Percentiles rank a stretch among this genome's conserved stretches.
Evolutionary conservation across 129 eudicot genomes (phyloP).

Genomic region (Flaveria bidentis): DNA sequence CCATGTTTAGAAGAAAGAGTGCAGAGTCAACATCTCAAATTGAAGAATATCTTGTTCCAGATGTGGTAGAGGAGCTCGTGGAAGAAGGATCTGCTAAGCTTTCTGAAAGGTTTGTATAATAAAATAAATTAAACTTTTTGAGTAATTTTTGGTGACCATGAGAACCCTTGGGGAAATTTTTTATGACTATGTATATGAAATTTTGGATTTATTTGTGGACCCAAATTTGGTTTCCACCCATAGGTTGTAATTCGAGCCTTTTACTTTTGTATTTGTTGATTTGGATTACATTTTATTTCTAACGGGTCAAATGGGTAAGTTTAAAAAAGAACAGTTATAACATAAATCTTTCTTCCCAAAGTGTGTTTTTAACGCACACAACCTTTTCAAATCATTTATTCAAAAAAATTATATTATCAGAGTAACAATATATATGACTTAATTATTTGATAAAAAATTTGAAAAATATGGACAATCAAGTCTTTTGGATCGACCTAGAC

Average conservation of each 20-base stretch:
- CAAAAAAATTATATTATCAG: background rate
- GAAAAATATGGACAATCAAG: background rate
- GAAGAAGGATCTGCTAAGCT: conserved; percentile 97
- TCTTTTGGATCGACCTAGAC: background rate
- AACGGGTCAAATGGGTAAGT: background rate
- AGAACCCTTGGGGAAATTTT: too few species aligned
- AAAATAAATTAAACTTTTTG: background rate
- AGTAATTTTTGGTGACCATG: background rate
- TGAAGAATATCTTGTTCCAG: conserved; percentile 65
- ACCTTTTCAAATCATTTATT: background rate
- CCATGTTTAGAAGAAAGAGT: conserved; percentile 74
- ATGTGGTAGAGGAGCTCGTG: conserved; percentile 79
- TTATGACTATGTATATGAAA: background rate
- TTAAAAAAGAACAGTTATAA: background rate
- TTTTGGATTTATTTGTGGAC: background rate
- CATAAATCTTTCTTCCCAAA: background rate
- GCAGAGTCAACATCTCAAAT: conserved; percentile 56
- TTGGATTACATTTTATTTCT: background rate
- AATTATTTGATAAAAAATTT: background rate
- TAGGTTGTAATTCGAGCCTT: background rate
- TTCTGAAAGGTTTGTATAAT: conserved; percentile 67
- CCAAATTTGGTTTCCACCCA: background rate
- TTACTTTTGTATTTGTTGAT: background rate
- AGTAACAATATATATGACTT: background rate
- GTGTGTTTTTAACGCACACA: background rate